phyloP scores from a whole-genome alignment of 2,329 filamentous ascomycete species.

The Diaporthe sp. region DNA sequence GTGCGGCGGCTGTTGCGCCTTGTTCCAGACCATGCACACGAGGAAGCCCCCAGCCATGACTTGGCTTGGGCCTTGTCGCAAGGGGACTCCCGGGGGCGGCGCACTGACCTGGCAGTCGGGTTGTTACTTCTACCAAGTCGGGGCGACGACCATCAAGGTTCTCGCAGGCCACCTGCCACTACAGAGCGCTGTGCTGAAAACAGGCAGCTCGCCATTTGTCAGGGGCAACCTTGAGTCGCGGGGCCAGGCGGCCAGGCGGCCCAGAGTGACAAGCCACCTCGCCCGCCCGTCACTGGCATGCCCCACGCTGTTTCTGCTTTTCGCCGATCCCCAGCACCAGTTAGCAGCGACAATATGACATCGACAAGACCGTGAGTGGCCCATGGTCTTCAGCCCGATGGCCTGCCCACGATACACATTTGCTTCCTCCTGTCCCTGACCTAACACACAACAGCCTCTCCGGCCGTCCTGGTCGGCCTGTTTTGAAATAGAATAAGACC shows the following conservation, averaged over 20 bases:
- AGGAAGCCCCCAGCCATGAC: not conserved
- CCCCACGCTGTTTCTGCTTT: slow-evolving; percentile 14
- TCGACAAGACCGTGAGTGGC: slow-evolving; percentile 23
- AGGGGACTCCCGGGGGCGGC: slow-evolving; percentile 6
- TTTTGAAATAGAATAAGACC: not conserved
- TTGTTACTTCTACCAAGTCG: too few relatives aligned
- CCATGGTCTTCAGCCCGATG: slow-evolving; percentile 14
- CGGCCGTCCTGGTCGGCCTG: slow-evolving; percentile 12
- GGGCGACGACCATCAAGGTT: slow-evolving; percentile 6
- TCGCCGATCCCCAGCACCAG: slow-evolving; percentile 6
- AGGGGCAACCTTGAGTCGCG: slow-evolving; percentile 25
- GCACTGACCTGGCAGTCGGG: slow-evolving; percentile 25
- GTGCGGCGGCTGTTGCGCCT: slow-evolving; percentile 20
- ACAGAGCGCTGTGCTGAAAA: not conserved
- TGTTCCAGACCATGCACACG: not conserved
- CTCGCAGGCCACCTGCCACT: not conserved
- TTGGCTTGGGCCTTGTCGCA: slow-evolving; percentile 11
- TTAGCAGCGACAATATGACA: slow-evolving; percentile 32
- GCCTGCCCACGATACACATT: slow-evolving; percentile 11
- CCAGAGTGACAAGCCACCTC: slow-evolving; percentile 24
- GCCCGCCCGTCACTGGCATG: slow-evolving; percentile 5
- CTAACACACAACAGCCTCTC: not conserved
- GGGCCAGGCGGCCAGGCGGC: slow-evolving; percentile 7
- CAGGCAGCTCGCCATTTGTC: slow-evolving; percentile 34
- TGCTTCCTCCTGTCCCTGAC: slow-evolving; percentile 22